These are phyloP conservation scores for Nigrospora oryzae DNA, from an alignment of 2,329 filamentous ascomycete genomes.

Conservation along the genomic window DNA sequence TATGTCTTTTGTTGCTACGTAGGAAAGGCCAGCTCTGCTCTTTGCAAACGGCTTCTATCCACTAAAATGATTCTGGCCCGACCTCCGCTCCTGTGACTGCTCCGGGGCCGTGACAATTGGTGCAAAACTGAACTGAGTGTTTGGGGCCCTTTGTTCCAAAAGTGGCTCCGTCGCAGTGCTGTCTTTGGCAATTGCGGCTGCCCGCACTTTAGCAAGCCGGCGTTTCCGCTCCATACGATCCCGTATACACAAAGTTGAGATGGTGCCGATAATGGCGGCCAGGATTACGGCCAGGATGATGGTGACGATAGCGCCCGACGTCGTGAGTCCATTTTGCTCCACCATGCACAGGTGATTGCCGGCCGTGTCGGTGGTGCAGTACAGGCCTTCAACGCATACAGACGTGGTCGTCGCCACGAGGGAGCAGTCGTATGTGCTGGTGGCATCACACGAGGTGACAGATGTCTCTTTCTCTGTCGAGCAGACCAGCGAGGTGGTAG, in stretches of 20 bases:
- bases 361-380: constrained; percentile 31
- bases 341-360: constrained; percentile 33
- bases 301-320: constrained; percentile 35
- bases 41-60: too few relatives aligned
- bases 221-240: constrained; percentile 36
- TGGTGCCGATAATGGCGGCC: constrained; percentile 24
- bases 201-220: constrained; percentile 35
- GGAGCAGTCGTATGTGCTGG: neutral
- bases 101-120: too few relatives aligned
- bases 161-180: neutral
- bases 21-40: too few relatives aligned
- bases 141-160: too few relatives aligned
- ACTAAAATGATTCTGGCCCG: too few relatives aligned
- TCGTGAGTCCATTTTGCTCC: constrained; percentile 25
- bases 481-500: neutral
- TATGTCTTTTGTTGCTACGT: too few relatives aligned
- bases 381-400: neutral
- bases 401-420: neutral
- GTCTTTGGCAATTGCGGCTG: constrained; percentile 38
- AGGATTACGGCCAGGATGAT: constrained; percentile 34
- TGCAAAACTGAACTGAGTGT: too few relatives aligned
- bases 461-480: neutral
- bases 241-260: constrained; percentile 43
- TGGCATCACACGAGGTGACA: neutral
- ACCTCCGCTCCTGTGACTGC: too few relatives aligned